Evolutionary conservation across 2,329 filamentous ascomycete species (phyloP).

Genomic region (Emergomyces pasteurianus): DNA sequence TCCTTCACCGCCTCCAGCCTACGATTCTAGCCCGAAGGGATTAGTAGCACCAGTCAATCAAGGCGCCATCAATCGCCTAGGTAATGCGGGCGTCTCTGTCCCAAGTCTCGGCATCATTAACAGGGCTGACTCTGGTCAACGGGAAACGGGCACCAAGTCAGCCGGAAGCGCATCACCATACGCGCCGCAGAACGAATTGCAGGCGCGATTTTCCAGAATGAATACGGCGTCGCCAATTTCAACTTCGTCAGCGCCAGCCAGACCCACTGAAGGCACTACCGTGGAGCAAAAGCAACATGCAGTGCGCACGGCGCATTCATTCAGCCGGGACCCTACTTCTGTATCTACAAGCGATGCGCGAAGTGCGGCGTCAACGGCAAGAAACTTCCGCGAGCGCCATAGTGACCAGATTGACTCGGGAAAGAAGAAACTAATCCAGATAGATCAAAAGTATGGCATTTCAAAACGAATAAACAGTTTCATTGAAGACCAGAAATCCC

Average conservation of each 20-base stretch:
- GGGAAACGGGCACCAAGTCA: slow-evolving; percentile 15
- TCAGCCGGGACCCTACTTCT: slow-evolving; percentile 50
- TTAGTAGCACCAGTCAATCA: slow-evolving; percentile 35
- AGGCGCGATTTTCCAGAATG: slow-evolving; percentile 52
- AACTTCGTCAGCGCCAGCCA: slow-evolving; percentile 16
- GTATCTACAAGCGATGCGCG: slow-evolving; percentile 49
- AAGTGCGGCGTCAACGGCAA: slow-evolving; percentile 48
- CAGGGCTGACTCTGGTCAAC: slow-evolving; percentile 20
- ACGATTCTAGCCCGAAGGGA: slow-evolving; percentile 31
- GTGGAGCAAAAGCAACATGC: slow-evolving; percentile 50
- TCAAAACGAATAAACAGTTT: slow-evolving; percentile 38
- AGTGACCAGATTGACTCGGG: slow-evolving; percentile 55
- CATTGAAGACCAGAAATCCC: slow-evolving; percentile 29
- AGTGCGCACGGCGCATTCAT: slow-evolving; percentile 46
- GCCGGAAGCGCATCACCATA: slow-evolving; percentile 14
- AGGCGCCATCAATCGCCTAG: slow-evolving; percentile 53
- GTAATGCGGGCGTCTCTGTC: slow-evolving; percentile 64
- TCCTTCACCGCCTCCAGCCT: slow-evolving; percentile 33
- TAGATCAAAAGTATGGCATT: slow-evolving; percentile 53
- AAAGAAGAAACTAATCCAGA: slow-evolving; percentile 42
- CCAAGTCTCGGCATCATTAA: slow-evolving; percentile 68
- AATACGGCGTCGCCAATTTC: slow-evolving; percentile 25
- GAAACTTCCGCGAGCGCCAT: slow-evolving; percentile 54
- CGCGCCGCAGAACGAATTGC: slow-evolving; percentile 51
- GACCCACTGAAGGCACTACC: slow-evolving; percentile 25